These are phyloP conservation scores for Puccinia horiana DNA, from an alignment of 1,284 basidiomycete genomes.

Conservation along the genomic window DNA sequence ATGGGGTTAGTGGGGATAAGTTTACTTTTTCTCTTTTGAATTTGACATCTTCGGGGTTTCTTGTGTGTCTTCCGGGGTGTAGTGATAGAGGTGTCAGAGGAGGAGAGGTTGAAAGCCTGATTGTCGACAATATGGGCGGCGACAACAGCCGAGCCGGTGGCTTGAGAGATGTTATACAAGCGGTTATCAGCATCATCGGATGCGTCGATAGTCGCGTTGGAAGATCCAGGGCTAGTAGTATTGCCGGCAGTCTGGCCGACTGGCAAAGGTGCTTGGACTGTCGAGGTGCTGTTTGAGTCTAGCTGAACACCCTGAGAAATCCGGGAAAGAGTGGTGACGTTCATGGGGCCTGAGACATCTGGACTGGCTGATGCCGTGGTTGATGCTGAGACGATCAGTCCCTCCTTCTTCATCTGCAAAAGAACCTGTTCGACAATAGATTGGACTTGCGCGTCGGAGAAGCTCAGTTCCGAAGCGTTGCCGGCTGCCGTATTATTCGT, in stretches of 20 bases:
- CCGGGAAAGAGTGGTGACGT: not conserved
- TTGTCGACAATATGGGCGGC: not conserved
- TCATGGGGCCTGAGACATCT: not conserved
- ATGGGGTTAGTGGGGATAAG: too few species aligned
- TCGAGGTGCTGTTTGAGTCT: not conserved
- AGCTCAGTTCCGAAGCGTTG: not conserved
- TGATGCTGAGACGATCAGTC: not conserved
- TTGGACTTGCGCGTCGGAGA: not conserved
- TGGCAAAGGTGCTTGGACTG: not conserved
- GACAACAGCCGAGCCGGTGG: not conserved
- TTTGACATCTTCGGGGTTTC: not conserved
- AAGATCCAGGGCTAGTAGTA: not conserved
- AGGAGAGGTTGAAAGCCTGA: not conserved
- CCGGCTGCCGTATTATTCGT: too few species aligned
- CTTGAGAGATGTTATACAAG: not conserved
- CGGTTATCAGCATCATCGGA: not conserved
- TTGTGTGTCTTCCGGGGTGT: not conserved
- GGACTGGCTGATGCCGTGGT: not conserved
- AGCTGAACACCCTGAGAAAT: not conserved
- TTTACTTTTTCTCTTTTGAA: not conserved
- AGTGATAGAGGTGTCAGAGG: not conserved
- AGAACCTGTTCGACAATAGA: not conserved
- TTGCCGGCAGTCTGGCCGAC: not conserved
- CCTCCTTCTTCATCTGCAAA: constrained; percentile 11
- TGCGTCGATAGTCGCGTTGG: not conserved